These are phyloP conservation scores for Funneliformis mosseae DNA, from an alignment of 192 early-diverging fungal species.

Conservation along the genomic window DNA sequence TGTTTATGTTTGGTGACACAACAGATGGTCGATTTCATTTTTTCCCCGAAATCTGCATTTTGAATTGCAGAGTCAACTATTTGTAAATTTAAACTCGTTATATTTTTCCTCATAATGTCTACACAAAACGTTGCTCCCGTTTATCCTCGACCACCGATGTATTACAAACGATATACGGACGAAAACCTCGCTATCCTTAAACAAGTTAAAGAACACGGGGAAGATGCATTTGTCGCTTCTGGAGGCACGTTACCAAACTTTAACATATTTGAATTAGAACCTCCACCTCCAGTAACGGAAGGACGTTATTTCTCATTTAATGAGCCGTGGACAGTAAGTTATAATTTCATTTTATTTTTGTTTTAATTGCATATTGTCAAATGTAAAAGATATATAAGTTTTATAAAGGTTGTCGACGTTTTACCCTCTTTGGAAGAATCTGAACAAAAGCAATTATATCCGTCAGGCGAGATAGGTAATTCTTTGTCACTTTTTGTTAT, in stretches of 20 bases:
- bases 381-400: neutral
- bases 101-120: neutral
- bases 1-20: too few species aligned
- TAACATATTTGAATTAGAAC: constrained; percentile 53
- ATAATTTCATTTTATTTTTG: neutral
- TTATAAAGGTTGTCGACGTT: constrained; percentile 45
- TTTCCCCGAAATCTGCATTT: neutral
- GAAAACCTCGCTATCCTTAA: constrained; percentile 54
- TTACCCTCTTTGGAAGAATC: constrained; percentile 56
- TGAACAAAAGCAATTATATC: constrained; percentile 61
- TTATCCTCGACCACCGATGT: constrained; percentile 70
- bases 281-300: constrained; percentile 53
- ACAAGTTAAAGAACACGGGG: constrained; percentile 11
- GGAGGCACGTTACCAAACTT: constrained; percentile 32
- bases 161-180: constrained; percentile 65
- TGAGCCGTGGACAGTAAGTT: constrained; percentile 66
- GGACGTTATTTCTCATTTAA: constrained; percentile 67
- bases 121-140: constrained; percentile 39
- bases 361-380: neutral
- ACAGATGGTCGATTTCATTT: neutral
- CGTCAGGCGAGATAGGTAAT: constrained; percentile 45
- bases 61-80: neutral
- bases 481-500: neutral
- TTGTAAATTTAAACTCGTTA: neutral
- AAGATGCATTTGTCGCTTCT: neutral